Evolutionary conservation across 345 rosid species (phyloP), one percentile per base, ranked within the genome.

Genomic region (Hibiscus trionum): DNA sequence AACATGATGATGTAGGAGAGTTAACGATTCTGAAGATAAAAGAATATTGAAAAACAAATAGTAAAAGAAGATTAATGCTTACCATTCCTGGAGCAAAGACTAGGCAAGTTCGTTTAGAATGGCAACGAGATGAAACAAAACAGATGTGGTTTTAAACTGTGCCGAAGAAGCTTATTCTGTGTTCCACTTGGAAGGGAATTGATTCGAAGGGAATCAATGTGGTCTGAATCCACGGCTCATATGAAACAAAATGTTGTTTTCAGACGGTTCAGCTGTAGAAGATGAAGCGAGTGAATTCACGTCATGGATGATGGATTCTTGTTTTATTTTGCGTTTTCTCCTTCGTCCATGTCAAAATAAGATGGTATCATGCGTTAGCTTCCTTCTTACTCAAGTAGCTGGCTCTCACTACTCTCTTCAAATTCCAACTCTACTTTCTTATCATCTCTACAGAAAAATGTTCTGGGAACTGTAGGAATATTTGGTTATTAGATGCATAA

Each of bases 111-210:
- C 59, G 64, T 15, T 53, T 12, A 67, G 70, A 62, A 75, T 67
- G 66, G 74, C 71, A 66, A 44, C 47, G 14, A 44, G 47, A 46
- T 50, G 61, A 37, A 78, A 57, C 17, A 3, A 9, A 77, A 67
- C 47, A 11, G 3, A 82, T 79, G 62, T 77, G 53, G 72, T 72
- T 56, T 39, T 73, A 72, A 76, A 75, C 9, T 59, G 15, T 26
- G n/a, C 7, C 5, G 61, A 76, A 80, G 82, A 78, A 83, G 74
- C 79, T 69, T 76, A 86, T 89, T 88, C 91, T 63, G 72, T 69
- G 71, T 76, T 78, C 92, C 92, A 87, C 91, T 86, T 79, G 3
- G 74, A 68, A 80, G 57, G 84, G 84, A 77, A 66, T 76, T 5
- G 55, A 82, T 73, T 72, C 57, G 56, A 75, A 73, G 76, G 61